Evolutionary conservation across 2,329 filamentous ascomycete species (phyloP), one percentile per base, ranked within the genome.

Genomic region (Sordariomycetes sp.): DNA sequence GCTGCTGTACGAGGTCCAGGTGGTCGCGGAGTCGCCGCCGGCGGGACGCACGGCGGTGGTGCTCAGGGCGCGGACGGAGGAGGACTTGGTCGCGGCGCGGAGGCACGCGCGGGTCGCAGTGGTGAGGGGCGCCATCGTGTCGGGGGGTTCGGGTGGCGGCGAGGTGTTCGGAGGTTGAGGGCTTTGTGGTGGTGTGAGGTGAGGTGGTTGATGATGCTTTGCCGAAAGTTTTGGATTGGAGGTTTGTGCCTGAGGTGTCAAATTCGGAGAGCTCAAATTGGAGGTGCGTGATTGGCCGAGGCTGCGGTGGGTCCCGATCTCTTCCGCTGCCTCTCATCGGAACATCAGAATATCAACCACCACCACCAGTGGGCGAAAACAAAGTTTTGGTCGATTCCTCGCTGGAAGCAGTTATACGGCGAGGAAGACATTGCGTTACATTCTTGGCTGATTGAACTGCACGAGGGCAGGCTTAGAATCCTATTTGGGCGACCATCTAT

Each of bases 101-200:
- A 83, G 68, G 58, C 84, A 70, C 54, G 75, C 68, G 63, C 77
- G 76, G 58, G 82, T 76, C 57, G 77, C 72, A 57, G 72, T 70
- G 54, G 77, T 64, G 61, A 86, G 73, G 58, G 77, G 68, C 61
- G 78, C 77, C 79, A 84, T 84, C 46, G 53, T 54, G 39, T 27
- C 35, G 35, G 33, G 31, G 33, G 41, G 46, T 42, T 42, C 36
- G 41, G 32, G 39, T 41, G 45, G 49, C 35, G 29, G 43, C 38
- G 46, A 36, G 35, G 52, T 42, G 40, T 17, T 17, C 17, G 45
- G 45, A 40, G 39, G 39, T 39, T 39, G 42, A 49, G 38, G 36
- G 39, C 44, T 46, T 40, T 46, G 48, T 42, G 43, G 46, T 43
- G 38, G 39, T 32, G 38, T 45, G 48, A 48, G 47, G 54, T 70